phyloP scores from a whole-genome alignment of 1,139 yeast genomes.

The Pneumocystis jirovecii region DNA sequence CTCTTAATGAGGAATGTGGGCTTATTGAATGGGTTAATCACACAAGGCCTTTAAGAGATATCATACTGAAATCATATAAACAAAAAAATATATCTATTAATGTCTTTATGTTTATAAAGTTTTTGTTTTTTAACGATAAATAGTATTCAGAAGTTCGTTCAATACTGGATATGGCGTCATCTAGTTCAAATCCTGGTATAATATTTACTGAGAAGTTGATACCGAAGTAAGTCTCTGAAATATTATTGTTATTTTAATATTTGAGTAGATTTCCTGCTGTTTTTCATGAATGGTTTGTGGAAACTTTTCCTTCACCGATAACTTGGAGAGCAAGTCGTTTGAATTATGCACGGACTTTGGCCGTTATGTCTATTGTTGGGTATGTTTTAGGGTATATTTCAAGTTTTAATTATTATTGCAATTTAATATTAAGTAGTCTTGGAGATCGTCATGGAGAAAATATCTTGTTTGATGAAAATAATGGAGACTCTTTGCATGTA shows the following conservation, averaged over 20 bases:
- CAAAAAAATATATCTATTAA: slow-evolving; percentile 21
- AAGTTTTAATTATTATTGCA: slow-evolving; percentile 20
- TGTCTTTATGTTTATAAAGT: slow-evolving; percentile 1
- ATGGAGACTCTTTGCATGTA: slow-evolving; percentile 78
- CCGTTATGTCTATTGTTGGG: slow-evolving; percentile 97
- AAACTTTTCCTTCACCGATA: slow-evolving; percentile 77
- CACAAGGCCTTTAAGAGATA: slow-evolving; percentile 63
- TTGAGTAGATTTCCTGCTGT: slow-evolving; percentile 46
- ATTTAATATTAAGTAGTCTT: slow-evolving; percentile 22
- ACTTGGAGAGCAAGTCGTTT: slow-evolving; percentile 75
- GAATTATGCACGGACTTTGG: slow-evolving; percentile 60
- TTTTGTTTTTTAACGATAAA: neutral
- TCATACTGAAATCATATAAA: slow-evolving; percentile 35
- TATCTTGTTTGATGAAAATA: slow-evolving; percentile 53
- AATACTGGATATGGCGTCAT: slow-evolving; percentile 10
- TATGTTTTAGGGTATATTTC: slow-evolving; percentile 40
- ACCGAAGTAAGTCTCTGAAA: slow-evolving; percentile 10
- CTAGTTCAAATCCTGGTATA: slow-evolving; percentile 9
- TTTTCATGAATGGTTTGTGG: slow-evolving; percentile 73
- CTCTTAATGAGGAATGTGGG: slow-evolving; percentile 75
- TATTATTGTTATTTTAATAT: neutral
- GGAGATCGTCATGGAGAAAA: slow-evolving; percentile 97
- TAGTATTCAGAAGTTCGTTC: slow-evolving; percentile 13
- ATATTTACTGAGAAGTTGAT: slow-evolving; percentile 14
- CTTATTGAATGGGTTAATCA: slow-evolving; percentile 86